phyloP scores from a whole-genome alignment of 306 rosid species.

The Herpetospermum pedunculosum region DNA sequence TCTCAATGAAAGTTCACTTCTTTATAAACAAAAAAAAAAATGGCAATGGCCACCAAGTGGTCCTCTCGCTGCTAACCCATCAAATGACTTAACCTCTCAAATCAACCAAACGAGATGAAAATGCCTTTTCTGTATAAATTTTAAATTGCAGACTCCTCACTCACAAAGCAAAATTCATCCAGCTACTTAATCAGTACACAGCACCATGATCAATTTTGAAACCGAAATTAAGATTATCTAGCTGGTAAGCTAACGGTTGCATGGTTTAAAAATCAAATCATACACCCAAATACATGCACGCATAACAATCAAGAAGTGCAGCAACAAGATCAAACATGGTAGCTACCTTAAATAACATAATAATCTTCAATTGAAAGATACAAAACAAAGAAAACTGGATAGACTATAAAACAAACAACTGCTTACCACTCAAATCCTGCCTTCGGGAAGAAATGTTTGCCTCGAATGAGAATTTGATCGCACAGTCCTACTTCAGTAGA shows the following conservation, averaged over 20 bases:
- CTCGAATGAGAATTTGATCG: not conserved
- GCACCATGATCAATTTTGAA: not conserved
- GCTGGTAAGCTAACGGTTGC: not conserved
- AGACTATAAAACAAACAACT: not conserved
- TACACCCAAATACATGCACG: not conserved
- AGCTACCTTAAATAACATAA: not conserved
- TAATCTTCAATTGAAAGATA: not conserved
- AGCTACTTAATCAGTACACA: not conserved
- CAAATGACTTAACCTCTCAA: not conserved
- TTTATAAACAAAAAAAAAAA: too few relatives aligned
- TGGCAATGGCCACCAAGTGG: too few relatives aligned
- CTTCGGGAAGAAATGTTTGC: not conserved
- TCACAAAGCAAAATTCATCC: not conserved
- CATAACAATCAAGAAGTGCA: not conserved
- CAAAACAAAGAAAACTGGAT: not conserved
- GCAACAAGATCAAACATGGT: not conserved
- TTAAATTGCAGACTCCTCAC: not conserved
- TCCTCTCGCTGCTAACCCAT: not conserved
- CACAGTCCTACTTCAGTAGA: not conserved
- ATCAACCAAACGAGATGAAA: not conserved
- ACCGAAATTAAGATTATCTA: not conserved
- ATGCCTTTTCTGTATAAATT: not conserved
- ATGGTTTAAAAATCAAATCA: not conserved
- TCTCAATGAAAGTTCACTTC: too few relatives aligned
- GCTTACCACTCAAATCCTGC: not conserved